Evolutionary conservation across 2,329 filamentous ascomycete genomes (phyloP), one percentile per base, ranked within the genome.

Genomic region (Cercospora zeae-maydis): DNA sequence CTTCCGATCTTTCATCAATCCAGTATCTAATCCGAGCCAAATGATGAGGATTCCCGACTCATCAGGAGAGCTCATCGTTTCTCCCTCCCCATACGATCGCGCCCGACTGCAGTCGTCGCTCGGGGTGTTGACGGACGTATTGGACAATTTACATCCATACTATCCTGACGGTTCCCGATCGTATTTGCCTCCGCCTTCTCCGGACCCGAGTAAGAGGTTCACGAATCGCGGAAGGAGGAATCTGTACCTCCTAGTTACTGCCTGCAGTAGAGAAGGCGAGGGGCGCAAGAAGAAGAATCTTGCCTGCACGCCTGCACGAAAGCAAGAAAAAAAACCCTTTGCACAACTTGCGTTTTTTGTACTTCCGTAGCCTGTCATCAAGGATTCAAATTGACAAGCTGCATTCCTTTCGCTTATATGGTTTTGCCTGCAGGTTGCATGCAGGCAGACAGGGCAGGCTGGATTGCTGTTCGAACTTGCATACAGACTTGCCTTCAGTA

Each of bases 71-170:
- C 5, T 24, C 6, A 47, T 27, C 24, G 6, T 27, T 6, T 13
- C 8, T 34, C 31, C 9, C 13, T 47, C 21, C n/a, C 42, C 42
- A 47, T 47, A 30, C 42, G 42, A 13, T 11, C 21, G 21, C 42
- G 42, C 27, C 42, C 42, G 24, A 21, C 42, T 27, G 21, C 42
- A 27, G 42, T n/a, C 30, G 13, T 42, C 30, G 11, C 27, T 57
- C 54, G 54, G 54, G 31, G 54, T 30, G 11, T 37, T 45, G 54
- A 57, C 54, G 54, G 54, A n/a, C 52, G 24, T 24, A 55, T n/a
- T 45, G 13, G 8, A 34, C 31, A 34, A 34, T 34, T 13, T 34
- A 34, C 31, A 27, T 27, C 3, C 10, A 34, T 34, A 10, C 31
- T 4, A 19, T 2, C 34, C 34, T 36, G 34, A 39, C 4, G 36